Conservation (phyloP, 129 eudicot species). For the Escallonia rubra region DNA sequence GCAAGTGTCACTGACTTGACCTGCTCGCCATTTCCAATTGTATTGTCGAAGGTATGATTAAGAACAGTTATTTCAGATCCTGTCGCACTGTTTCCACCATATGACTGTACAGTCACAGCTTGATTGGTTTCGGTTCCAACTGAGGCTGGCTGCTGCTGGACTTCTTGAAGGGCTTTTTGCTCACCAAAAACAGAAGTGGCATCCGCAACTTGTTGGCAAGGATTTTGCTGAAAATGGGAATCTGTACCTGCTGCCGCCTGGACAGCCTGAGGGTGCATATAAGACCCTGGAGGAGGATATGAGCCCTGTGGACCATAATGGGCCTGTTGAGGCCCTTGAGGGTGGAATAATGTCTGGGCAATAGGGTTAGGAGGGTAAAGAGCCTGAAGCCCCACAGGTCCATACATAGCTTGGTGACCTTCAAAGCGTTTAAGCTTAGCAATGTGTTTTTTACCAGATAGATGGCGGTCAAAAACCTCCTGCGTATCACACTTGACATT, state of each 20-base stretch:
- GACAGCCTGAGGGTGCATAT: slow-evolving; percentile 17
- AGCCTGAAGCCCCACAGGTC: slow-evolving; percentile 51
- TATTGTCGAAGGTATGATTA: neutral
- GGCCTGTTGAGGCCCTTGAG: slow-evolving; percentile 30
- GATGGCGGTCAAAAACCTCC: slow-evolving; percentile 51
- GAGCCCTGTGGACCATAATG: slow-evolving; percentile 19
- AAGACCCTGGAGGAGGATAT: slow-evolving; percentile 15
- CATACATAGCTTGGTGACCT: slow-evolving; percentile 64
- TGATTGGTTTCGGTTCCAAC: slow-evolving; percentile 19
- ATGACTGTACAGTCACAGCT: slow-evolving; percentile 1
- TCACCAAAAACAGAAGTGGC: slow-evolving; percentile 24
- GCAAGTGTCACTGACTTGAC: neutral
- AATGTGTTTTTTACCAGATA: slow-evolving; percentile 44
- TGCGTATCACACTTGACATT: slow-evolving; percentile 54
- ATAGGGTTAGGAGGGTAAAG: slow-evolving; percentile 64
- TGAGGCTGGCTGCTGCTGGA: slow-evolving; percentile 6
- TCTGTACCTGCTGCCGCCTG: neutral
- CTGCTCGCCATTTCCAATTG: neutral
- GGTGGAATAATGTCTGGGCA: slow-evolving; percentile 23
- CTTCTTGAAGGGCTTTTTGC: slow-evolving; percentile 2
- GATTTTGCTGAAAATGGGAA: slow-evolving; percentile 17
- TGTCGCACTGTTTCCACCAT: slow-evolving; percentile 11
- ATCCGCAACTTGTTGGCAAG: slow-evolving; percentile 27
- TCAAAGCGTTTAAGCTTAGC: slow-evolving; percentile 41
- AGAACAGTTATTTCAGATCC: neutral